Evolutionary conservation across 306 rosid genomes (phyloP).

Genomic region (Gleditsia sinensis): DNA sequence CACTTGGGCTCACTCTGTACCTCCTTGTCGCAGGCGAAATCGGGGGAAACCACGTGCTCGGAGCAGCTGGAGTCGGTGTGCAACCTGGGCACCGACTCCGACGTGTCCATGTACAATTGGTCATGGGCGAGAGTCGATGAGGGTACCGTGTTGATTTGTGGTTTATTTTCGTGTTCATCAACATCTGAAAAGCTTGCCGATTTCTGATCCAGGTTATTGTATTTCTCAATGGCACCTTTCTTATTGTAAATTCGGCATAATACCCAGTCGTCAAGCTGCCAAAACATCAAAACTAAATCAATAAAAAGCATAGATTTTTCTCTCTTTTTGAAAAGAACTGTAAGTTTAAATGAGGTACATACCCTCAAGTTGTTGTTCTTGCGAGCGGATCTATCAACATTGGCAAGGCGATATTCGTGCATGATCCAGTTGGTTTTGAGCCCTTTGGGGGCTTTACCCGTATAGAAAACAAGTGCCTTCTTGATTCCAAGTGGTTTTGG

Average conservation of each 20-base stretch:
- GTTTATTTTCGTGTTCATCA: constrained; percentile 68
- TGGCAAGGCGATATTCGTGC: constrained; percentile 99
- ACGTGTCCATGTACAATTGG: constrained; percentile 54
- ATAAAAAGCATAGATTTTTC: too few species aligned
- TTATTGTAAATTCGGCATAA: constrained; percentile 92
- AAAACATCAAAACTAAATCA: neutral
- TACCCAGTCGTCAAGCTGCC: constrained; percentile 98
- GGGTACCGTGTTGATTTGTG: constrained; percentile 37
- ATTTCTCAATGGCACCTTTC: constrained; percentile 73
- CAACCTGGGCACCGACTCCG: constrained; percentile 66
- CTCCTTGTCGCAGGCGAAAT: constrained; percentile 67
- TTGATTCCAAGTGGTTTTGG: constrained; percentile 84
- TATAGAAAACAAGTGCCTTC: constrained; percentile 88
- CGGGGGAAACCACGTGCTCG: constrained; percentile 79
- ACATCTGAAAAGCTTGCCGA: constrained; percentile 32
- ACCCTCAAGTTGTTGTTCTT: constrained; percentile 79
- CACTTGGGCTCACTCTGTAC: constrained; percentile 73
- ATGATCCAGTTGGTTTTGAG: constrained; percentile 94
- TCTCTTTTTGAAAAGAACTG: too few species aligned
- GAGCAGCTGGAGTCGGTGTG: constrained; percentile 74
- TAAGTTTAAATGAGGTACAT: neutral
- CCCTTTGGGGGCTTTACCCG: constrained; percentile 88
- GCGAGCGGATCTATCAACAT: constrained; percentile 82
- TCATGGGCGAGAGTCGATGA: constrained; percentile 5
- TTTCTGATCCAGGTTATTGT: constrained; percentile 29